phyloP scores from a whole-genome alignment of 495 filamentous ascomycete genomes.

The Podospora australis region DNA sequence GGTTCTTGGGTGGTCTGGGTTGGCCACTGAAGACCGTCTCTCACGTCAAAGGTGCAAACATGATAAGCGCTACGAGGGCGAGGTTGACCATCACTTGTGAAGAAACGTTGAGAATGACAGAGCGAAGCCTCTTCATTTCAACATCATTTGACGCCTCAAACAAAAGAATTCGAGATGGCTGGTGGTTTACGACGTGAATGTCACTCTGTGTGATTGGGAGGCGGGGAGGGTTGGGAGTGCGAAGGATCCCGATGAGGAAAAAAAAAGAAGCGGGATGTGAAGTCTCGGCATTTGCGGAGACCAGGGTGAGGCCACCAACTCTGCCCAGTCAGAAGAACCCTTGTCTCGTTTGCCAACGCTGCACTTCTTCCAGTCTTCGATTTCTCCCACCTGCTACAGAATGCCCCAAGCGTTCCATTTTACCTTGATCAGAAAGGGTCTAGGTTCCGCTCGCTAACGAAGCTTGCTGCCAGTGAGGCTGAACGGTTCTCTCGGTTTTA shows the following conservation, averaged over 20 bases:
- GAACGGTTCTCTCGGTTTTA: slow-evolving; percentile 7
- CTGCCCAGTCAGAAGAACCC: slow-evolving; percentile 1
- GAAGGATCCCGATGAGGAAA: neutral
- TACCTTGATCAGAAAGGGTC: neutral
- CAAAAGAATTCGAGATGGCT: neutral
- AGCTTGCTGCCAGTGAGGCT: slow-evolving; percentile 12
- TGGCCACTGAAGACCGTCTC: too few relatives aligned
- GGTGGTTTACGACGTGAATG: neutral
- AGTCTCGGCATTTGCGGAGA: neutral
- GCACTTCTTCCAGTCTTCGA: neutral
- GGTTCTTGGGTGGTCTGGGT: too few relatives aligned
- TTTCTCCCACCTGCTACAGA: neutral
- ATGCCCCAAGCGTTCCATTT: neutral
- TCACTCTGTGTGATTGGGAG: too few relatives aligned
- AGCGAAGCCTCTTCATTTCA: too few relatives aligned
- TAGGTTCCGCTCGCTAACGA: slow-evolving; percentile 1
- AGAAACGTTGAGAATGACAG: too few relatives aligned
- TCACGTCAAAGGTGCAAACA: too few relatives aligned
- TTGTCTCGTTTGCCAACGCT: neutral
- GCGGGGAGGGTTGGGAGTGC: neutral
- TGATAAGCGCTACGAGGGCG: too few relatives aligned
- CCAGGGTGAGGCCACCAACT: slow-evolving; percentile 1
- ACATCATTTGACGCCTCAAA: too few relatives aligned
- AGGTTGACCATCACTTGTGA: too few relatives aligned
- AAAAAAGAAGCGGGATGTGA: neutral